Evolutionary conservation across 2,329 filamentous ascomycete genomes (phyloP), one percentile per base, ranked within the genome.

Genomic region (Gyromitra esculenta): DNA sequence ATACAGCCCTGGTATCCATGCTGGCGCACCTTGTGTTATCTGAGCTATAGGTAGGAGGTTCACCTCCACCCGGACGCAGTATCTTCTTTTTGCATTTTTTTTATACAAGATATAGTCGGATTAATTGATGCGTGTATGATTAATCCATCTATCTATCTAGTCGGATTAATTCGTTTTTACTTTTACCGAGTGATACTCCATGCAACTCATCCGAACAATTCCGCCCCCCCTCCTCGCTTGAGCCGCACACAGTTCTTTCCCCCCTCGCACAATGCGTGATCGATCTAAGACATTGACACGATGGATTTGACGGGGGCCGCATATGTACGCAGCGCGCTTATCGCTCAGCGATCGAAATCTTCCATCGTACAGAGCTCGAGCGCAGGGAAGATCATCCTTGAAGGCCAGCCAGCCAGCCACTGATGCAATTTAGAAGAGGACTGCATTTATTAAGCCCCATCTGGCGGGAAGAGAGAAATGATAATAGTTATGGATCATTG

Each of bases 301-400:
- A 31, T 39, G 35, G 18, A 31, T 31, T 31, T 50, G 43, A 66
- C 39, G 25, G 25, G 25, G 39, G n/a, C 43, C 43, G 18, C 15
- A 63, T 39, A 65, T 18, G 15, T 2, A 52, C 39, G 21, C n/a
- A 45, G 3, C n/a, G 63, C 43, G 15, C 45, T 31, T 64, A 25
- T 63, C 13, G 11, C 13, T 31, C 41, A 35, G 25, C 62, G 62
- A 48, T 48, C 62, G 62, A 43, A 18, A 63, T 39, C 59, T 31
- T 15, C 43, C 25, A 63, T 48, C 59, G 41, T 31, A 64, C 41
- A 64, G 48, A 18, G 15, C 48, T 0, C 11, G 21, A 3, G 63
- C n/a, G 31, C 63, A 66, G 63, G 63, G 48, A 54, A 66, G 63
- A 13, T 31, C 21, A 66, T 66, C 63, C 63, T 54, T 66, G 62